A percentile compares a stretch with the other conserved stretches of the same genome.
phyloP scores from a whole-genome alignment of 2,329 filamentous ascomycete species.

The Lachnellula subtilissima region DNA sequence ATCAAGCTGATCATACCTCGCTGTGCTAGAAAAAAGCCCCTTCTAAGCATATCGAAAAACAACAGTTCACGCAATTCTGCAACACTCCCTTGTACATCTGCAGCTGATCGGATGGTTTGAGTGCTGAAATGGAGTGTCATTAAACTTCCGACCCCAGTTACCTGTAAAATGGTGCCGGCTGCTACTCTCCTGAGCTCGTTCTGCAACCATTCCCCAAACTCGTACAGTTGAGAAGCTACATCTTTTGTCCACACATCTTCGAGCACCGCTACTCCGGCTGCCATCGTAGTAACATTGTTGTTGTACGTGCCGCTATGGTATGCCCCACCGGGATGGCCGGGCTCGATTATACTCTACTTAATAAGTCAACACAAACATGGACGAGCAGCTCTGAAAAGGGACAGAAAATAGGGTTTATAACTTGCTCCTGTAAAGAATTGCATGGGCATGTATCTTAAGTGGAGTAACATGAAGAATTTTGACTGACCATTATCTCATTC shows the following conservation, averaged over 20 bases:
- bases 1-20: slow-evolving; percentile 13
- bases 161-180: slow-evolving; percentile 5
- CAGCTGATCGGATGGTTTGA: slow-evolving; percentile 2
- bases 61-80: slow-evolving; percentile 13
- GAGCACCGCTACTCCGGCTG: slow-evolving; percentile 39
- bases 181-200: slow-evolving; percentile 6
- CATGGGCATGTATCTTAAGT: no score
- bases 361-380: no score
- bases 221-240: slow-evolving; percentile 10
- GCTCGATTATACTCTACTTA: slow-evolving; percentile 44
- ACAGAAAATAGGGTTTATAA: no score
- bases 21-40: slow-evolving; percentile 11
- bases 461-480: no score
- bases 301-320: slow-evolving; percentile 61
- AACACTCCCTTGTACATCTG: slow-evolving; percentile 10
- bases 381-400: no score
- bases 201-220: slow-evolving; percentile 8
- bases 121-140: slow-evolving; percentile 15
- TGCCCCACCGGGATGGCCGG: slow-evolving; percentile 38
- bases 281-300: slow-evolving; percentile 55
- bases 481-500: slow-evolving; percentile 43
- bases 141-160: slow-evolving; percentile 15
- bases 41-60: slow-evolving; percentile 18
- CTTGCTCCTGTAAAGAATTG: no score
- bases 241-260: slow-evolving; percentile 9